Percentiles rank a stretch among this genome's conserved stretches.
These are phyloP conservation scores for Leishmania lainsoni DNA, from an alignment of 208 protist species.

Conservation along the genomic window DNA sequence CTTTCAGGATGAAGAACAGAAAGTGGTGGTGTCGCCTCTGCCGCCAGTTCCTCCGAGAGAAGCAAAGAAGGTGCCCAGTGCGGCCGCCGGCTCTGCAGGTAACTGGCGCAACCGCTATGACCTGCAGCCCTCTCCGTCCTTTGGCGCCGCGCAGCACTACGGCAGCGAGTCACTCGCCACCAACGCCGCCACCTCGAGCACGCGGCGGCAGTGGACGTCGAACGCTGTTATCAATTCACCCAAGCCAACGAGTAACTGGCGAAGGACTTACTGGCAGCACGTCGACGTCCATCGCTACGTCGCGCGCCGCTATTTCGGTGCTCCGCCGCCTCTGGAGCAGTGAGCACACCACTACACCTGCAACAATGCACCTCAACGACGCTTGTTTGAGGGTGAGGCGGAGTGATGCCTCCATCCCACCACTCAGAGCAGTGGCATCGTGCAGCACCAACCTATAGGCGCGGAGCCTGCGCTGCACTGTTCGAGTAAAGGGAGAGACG, in stretches of 20 bases:
- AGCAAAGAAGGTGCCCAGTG: slow-evolving; percentile 4
- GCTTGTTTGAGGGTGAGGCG: neutral
- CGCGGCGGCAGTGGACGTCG: slow-evolving; percentile 13
- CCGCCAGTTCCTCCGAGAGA: slow-evolving; percentile 13
- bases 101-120: slow-evolving; percentile 58
- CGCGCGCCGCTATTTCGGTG: slow-evolving; percentile 66
- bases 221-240: slow-evolving; percentile 30
- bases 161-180: neutral
- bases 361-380: neutral
- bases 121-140: slow-evolving; percentile 56
- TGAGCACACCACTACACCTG: slow-evolving; percentile 1
- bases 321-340: slow-evolving; percentile 54
- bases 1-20: slow-evolving; percentile 38
- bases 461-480: neutral
- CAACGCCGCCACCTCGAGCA: neutral
- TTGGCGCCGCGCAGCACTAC: slow-evolving; percentile 18
- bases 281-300: slow-evolving; percentile 86
- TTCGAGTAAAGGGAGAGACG: neutral
- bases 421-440: no score
- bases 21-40: slow-evolving; percentile 35
- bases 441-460: neutral
- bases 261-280: slow-evolving; percentile 65
- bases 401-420: no score
- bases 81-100: neutral
- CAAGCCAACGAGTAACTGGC: slow-evolving; percentile 38